Conservation (phyloP, 78 protist species). For the Emiliania huxleyi region DNA sequence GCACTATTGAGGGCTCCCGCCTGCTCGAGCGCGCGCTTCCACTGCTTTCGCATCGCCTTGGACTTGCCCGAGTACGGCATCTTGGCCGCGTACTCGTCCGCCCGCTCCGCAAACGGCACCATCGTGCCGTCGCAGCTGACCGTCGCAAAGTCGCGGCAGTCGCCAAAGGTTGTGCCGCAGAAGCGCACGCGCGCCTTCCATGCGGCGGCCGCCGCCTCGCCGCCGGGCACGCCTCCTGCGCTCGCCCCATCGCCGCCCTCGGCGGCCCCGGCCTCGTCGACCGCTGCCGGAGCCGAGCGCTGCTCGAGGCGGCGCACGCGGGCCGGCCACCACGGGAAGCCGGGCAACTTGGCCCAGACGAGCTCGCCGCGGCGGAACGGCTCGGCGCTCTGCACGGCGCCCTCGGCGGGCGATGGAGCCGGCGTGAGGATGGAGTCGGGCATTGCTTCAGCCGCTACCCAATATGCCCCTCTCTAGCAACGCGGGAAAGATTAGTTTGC, state of each 20-base stretch:
- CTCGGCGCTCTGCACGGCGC: too few relatives aligned
- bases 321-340: not conserved
- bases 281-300: too few relatives aligned
- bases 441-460: too few relatives aligned
- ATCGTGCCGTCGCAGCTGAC: not conserved
- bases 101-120: not conserved
- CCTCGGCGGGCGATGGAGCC: too few relatives aligned
- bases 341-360: not conserved
- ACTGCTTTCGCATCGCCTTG: not conserved
- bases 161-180: not conserved
- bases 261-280: not conserved
- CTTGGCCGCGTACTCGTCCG: not conserved
- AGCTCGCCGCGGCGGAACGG: not conserved
- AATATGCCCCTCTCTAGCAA: too few relatives aligned
- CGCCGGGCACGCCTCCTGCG: too few relatives aligned
- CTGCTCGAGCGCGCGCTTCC: not conserved
- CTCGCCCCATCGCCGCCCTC: not conserved
- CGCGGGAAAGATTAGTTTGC: too few relatives aligned
- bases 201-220: too few relatives aligned
- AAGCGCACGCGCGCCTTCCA: not conserved
- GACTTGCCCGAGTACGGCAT: constrained; percentile 2
- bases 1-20: too few relatives aligned
- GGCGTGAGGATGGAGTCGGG: too few relatives aligned
- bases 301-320: not conserved
- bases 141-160: not conserved